Evolutionary conservation across 768 basidiomycete species (phyloP).

Genomic region (Chalciporus sphaerocephalus): DNA sequence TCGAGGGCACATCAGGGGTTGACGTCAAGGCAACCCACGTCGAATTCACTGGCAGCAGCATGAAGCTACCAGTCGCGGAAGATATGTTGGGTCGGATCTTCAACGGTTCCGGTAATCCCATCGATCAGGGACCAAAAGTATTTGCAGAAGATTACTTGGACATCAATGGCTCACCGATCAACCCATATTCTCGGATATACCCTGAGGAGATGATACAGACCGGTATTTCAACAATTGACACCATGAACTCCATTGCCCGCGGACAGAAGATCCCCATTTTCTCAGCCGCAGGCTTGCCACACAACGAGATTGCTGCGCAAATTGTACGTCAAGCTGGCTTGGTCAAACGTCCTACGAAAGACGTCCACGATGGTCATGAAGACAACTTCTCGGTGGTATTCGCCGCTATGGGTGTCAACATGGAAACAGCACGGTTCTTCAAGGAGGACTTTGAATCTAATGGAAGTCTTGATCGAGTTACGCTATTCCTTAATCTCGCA

Average conservation of each 20-base stretch:
- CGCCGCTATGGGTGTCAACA: slow-evolving; percentile 99
- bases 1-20: slow-evolving; percentile 95
- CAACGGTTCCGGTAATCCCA: slow-evolving; percentile 97
- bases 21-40: slow-evolving; percentile 98
- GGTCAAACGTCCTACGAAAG: slow-evolving; percentile 94
- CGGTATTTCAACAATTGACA: slow-evolving; percentile 97
- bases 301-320: slow-evolving; percentile 99
- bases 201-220: slow-evolving; percentile 99
- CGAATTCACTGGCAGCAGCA: slow-evolving; percentile 96
- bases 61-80: slow-evolving; percentile 98
- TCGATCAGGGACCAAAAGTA: slow-evolving; percentile 97
- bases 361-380: slow-evolving; percentile 97
- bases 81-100: slow-evolving; percentile 99
- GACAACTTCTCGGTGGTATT: slow-evolving; percentile 99
- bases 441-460: slow-evolving; percentile 99
- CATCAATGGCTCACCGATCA: slow-evolving; percentile 99
- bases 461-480: slow-evolving; percentile 94
- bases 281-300: slow-evolving; percentile 96
- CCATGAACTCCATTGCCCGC: slow-evolving; percentile 98
- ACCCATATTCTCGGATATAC: slow-evolving; percentile 96
- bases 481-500: slow-evolving; percentile 96
- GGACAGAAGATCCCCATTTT: slow-evolving; percentile 99
- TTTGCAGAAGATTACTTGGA: slow-evolving; percentile 99
- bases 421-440: slow-evolving; percentile 99
- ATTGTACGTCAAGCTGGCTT: slow-evolving; percentile 99